Evolutionary conservation across 2,329 filamentous ascomycete species (phyloP).

Genomic region (Nectriaceae sp.): DNA sequence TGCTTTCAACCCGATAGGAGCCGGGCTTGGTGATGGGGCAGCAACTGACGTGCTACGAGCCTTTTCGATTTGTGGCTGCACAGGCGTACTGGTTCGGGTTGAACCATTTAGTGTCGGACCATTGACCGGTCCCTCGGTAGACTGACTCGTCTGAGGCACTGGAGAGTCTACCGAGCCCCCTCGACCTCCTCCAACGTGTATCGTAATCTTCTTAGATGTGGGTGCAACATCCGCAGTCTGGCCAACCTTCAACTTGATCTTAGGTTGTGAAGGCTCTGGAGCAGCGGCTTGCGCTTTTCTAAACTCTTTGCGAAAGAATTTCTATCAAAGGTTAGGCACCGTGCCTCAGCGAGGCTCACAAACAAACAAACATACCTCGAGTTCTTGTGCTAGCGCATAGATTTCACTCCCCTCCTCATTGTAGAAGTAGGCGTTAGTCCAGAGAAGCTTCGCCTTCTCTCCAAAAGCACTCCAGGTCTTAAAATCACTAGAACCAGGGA

Average conservation of each 20-base stretch:
- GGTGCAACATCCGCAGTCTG: conserved; percentile 45
- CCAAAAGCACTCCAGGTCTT: conserved; percentile 83
- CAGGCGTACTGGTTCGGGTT: conserved; percentile 19
- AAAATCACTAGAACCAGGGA: conserved; percentile 67
- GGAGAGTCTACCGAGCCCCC: conserved; percentile 57
- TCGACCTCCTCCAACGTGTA: conserved; percentile 67
- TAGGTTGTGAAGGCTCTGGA: conserved; percentile 70
- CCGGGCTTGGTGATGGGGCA: conserved; percentile 46
- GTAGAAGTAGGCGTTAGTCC: conserved; percentile 85
- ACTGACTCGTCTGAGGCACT: conserved; percentile 38
- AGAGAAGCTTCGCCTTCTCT: conserved; percentile 77
- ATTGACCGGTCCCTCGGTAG: conserved; percentile 22
- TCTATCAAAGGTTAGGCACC: conserved; percentile 44
- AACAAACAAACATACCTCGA: conserved; percentile 61
- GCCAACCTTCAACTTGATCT: conserved; percentile 78
- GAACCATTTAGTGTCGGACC: conserved; percentile 23
- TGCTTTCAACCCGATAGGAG: conserved; percentile 35
- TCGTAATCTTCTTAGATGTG: conserved; percentile 66
- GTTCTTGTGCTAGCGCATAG: conserved; percentile 71
- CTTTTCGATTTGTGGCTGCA: conserved; percentile 37
- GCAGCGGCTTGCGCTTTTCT: conserved; percentile 73
- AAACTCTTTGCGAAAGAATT: conserved; percentile 68
- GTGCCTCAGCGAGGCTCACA: not conserved
- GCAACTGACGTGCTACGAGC: conserved; percentile 43
- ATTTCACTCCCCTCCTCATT: conserved; percentile 93